These are phyloP conservation scores for Cryptococcus floricola DNA, from an alignment of 1,284 basidiomycete species.

Conservation along the genomic window DNA sequence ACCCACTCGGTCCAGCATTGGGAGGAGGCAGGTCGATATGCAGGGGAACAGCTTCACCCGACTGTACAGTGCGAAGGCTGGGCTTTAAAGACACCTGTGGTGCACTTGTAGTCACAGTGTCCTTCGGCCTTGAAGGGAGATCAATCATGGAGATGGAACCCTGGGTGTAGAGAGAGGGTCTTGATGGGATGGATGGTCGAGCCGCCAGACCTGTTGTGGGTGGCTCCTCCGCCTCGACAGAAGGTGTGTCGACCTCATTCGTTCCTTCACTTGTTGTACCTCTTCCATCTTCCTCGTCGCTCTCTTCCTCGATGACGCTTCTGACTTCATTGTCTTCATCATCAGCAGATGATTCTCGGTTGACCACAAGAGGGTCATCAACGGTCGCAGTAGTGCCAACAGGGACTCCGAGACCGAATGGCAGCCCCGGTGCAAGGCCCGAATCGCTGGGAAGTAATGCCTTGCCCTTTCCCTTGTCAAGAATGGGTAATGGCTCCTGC, in stretches of 20 bases:
- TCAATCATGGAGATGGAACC: conserved; percentile 61
- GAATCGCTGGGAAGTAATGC: neutral
- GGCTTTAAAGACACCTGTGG: conserved; percentile 8
- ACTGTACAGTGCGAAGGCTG: conserved; percentile 22
- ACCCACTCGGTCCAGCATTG: neutral
- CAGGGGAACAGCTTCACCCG: conserved; percentile 19
- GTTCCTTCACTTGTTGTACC: conserved; percentile 13
- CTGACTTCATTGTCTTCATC: neutral
- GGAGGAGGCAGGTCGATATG: neutral
- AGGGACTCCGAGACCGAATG: neutral
- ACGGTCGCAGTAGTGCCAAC: neutral
- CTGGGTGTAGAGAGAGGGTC: conserved; percentile 59
- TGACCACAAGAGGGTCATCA: neutral
- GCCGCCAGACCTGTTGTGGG: neutral
- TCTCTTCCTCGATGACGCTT: neutral
- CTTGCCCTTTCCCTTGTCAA: neutral
- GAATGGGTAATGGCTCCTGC: neutral
- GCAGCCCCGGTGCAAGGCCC: neutral
- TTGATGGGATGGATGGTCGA: conserved; percentile 17
- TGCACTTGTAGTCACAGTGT: neutral
- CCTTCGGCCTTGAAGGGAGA: conserved; percentile 32
- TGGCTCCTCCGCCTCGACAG: conserved; percentile 1
- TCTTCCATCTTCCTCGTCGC: conserved; percentile 3
- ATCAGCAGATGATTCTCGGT: neutral
- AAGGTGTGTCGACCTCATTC: conserved; percentile 7